Evolutionary conservation across 306 rosid species (phyloP).

Genomic region (Rosa lucieae): DNA sequence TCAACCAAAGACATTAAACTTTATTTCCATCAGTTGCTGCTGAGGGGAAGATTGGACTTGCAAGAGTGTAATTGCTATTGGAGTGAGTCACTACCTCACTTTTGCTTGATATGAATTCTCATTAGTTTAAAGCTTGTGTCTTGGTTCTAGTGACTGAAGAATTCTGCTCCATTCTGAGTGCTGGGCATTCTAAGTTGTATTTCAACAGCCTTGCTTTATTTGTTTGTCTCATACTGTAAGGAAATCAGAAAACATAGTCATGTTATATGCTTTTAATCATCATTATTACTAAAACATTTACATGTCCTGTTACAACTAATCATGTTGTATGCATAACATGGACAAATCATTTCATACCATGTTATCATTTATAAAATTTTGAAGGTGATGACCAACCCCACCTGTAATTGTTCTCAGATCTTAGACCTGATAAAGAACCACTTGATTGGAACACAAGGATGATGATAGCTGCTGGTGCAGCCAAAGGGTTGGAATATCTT

Average conservation of each 20-base stretch:
- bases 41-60: background rate
- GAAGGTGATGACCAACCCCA: constrained; percentile 9
- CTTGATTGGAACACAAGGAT: constrained; percentile 72
- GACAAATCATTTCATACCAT: background rate
- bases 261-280: background rate
- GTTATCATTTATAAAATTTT: constrained; percentile 4
- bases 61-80: background rate
- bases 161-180: background rate
- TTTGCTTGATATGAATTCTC: background rate
- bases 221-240: background rate
- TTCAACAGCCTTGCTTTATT: background rate
- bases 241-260: background rate
- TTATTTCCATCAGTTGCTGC: background rate
- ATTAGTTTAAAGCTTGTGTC: background rate
- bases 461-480: constrained; percentile 68
- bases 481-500: constrained; percentile 66
- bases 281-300: background rate
- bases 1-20: background rate
- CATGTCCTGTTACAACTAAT: background rate
- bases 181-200: background rate
- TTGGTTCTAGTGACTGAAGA: background rate
- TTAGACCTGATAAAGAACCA: constrained; percentile 31
- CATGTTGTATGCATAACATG: background rate
- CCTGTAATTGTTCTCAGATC: constrained; percentile 30
- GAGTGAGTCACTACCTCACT: background rate